A percentile compares a stretch with the other conserved stretches of the same genome.
These are phyloP conservation scores for sorghum (Sorghum bicolor) DNA, from an alignment of 176 grass and related monocot species.

Conservation along the genomic window Sorghum_bicolor_NCBIv3 NC_012872.2:53228001-53228500, in stretches of 20 bases:
- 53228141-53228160: not conserved
- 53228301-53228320: slow-evolving; percentile 22
- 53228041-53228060: not conserved
- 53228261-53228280: not conserved
- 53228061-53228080: not conserved
- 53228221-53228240: not conserved
- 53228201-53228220: not conserved
- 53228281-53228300: slow-evolving; percentile 27
- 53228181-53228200: not conserved
- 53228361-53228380: not conserved
- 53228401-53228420: not conserved
- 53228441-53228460: not conserved
- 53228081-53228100: not conserved
- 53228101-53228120: not conserved
- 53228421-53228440: not conserved
- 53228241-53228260: not conserved
- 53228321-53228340: not conserved
- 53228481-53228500: slow-evolving; percentile 25
- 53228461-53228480: slow-evolving; percentile 10
- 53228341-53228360: slow-evolving; percentile 18
- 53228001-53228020: not conserved
- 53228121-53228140: not conserved
- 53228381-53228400: slow-evolving; percentile 8
- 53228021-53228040: not conserved
- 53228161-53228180: not conserved